Conservation (phyloP, 2,329 filamentous ascomycete species). For the Colletotrichum costaricense region DNA sequence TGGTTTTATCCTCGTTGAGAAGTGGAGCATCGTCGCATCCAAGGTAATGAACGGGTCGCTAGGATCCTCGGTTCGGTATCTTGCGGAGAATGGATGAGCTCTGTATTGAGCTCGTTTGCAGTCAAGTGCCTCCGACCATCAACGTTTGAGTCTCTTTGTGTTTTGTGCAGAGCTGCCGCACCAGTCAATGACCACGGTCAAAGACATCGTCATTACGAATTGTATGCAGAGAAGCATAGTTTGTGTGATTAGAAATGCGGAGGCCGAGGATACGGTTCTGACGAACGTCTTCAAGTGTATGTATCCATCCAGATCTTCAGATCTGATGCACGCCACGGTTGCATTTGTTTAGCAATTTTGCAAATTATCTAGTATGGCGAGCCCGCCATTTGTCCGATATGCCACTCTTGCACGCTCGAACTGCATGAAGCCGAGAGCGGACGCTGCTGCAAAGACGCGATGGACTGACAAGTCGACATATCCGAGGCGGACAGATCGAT, state of each 20-base stretch:
- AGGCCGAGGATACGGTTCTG: no score
- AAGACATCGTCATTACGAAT: not conserved
- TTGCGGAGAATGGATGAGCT: not conserved
- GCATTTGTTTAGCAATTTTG: conserved; percentile 12
- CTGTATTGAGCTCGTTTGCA: not conserved
- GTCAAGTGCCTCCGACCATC: not conserved
- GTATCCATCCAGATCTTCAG: conserved; percentile 13
- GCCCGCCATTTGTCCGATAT: conserved; percentile 10
- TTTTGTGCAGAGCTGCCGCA: not conserved
- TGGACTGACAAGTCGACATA: not conserved
- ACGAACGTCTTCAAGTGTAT: not conserved
- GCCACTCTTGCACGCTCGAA: not conserved
- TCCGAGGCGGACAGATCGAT: conserved; percentile 23
- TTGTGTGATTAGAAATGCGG: not conserved
- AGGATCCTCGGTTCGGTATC: not conserved
- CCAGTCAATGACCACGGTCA: no score
- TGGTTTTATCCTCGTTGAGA: not conserved
- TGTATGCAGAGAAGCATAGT: not conserved
- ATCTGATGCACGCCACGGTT: conserved; percentile 34
- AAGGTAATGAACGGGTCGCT: conserved; percentile 8
- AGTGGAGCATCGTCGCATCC: not conserved
- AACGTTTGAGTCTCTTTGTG: not conserved
- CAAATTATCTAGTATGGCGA: not conserved
- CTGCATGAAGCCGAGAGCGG: conserved; percentile 5
- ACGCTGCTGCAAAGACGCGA: not conserved